phyloP scores from a whole-genome alignment of 495 filamentous ascomycete species.

The Evansstolkia leycettana region DNA sequence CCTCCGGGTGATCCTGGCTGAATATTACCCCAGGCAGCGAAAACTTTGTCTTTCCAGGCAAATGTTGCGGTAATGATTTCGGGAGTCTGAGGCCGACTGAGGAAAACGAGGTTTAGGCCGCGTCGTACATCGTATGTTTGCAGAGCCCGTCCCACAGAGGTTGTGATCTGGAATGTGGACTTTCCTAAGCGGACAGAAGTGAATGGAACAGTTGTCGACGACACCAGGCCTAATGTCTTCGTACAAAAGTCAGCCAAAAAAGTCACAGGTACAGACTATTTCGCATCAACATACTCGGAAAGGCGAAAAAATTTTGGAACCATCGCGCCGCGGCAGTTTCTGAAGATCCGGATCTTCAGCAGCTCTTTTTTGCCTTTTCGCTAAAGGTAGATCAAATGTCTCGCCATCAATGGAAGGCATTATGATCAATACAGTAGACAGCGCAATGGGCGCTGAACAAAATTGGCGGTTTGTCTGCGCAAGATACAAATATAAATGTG shows the following conservation, averaged over 20 bases:
- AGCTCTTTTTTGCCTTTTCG: slow-evolving; percentile 56
- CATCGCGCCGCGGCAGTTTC: slow-evolving; percentile 16
- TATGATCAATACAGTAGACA: slow-evolving; percentile 1
- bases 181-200: slow-evolving; percentile 79
- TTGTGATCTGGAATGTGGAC: slow-evolving; percentile 93
- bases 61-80: slow-evolving; percentile 71
- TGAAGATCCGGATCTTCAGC: slow-evolving; percentile 13
- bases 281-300: slow-evolving; percentile 56
- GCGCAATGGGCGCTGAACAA: no score
- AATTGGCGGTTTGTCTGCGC: no score
- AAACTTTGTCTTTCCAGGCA: slow-evolving; percentile 78
- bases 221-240: slow-evolving; percentile 85
- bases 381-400: slow-evolving; percentile 40
- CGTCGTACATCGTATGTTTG: slow-evolving; percentile 90
- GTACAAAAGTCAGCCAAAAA: background rate
- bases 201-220: slow-evolving; percentile 80
- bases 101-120: slow-evolving; percentile 82
- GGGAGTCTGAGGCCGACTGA: slow-evolving; percentile 82
- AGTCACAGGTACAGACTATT: background rate
- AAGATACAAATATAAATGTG: no score
- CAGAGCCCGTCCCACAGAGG: slow-evolving; percentile 75
- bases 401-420: slow-evolving; percentile 33
- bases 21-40: slow-evolving; percentile 70
- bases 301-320: slow-evolving; percentile 78
- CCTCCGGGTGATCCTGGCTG: slow-evolving; percentile 41